Conservation (phyloP, 1,284 basidiomycete genomes). For the Ustilago tritici region DNA sequence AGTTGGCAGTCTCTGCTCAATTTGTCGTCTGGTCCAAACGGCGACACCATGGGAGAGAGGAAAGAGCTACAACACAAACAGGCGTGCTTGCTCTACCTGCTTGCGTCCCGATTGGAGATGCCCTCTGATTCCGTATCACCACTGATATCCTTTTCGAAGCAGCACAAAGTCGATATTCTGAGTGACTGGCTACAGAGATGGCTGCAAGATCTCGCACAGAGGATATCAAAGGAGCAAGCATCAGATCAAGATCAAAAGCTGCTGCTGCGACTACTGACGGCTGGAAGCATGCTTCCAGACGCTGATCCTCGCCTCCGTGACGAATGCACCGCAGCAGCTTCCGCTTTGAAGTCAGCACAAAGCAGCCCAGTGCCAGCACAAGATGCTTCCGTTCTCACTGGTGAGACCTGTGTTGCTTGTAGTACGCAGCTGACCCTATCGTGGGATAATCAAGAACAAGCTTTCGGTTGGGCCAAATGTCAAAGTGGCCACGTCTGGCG, state of each 20-base stretch:
- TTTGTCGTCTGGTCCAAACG: background rate
- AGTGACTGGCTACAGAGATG: conserved; percentile 14
- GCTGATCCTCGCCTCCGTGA: background rate
- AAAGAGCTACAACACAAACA: background rate
- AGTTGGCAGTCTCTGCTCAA: conserved; percentile 14
- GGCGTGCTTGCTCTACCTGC: conserved; percentile 23
- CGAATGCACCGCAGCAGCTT: conserved; percentile 1
- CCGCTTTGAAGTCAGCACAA: background rate
- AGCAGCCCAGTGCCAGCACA: background rate
- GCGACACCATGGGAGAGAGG: background rate
- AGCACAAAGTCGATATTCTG: conserved; percentile 2
- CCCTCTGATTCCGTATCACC: background rate
- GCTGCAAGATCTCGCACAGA: conserved; percentile 2
- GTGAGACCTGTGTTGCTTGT: conserved; percentile 42
- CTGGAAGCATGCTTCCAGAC: conserved; percentile 9
- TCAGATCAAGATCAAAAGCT: conserved; percentile 4
- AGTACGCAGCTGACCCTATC: conserved; percentile 21
- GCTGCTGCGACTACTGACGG: conserved; percentile 1
- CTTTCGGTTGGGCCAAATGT: conserved; percentile 40
- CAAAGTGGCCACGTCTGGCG: conserved; percentile 44
- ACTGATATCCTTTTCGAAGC: background rate
- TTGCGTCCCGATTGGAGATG: conserved; percentile 16
- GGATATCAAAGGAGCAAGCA: background rate
- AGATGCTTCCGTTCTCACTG: conserved; percentile 1
- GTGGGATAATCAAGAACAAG: conserved; percentile 5